Evolutionary conservation across 202 grass and related monocot genomes (phyloP), one percentile per base, ranked within the genome.

Genomic region (Bolboschoenoplectus hybrid): DNA sequence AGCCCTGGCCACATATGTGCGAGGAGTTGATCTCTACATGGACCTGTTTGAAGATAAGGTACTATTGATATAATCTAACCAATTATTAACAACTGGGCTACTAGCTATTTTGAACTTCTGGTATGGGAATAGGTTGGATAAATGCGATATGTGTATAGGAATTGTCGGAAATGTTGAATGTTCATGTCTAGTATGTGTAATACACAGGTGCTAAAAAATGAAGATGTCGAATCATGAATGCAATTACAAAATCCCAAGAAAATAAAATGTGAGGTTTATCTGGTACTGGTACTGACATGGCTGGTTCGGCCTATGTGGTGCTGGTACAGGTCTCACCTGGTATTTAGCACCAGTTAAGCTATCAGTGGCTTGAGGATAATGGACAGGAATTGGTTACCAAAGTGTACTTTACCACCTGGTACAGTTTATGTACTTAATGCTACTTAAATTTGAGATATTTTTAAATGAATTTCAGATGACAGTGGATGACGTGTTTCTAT

Each of bases 31-130:
- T 86, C 90, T 95, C 84, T 94, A 87, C 80, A 92, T 99, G 93
- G 88, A 96, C 26, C 89, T 88, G 62, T 96, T 99, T 73, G 93
- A 94, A 41, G 97, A 99, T 49, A 99, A 99, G 91, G 97, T 99
- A 72, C 14, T 6, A 38, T 45, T 67, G 26, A 53, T 86, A 60
- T 61, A 65, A 73, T 44, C 38, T 79, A 82, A 2, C 58, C 5
- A 20, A 0, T 9, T 71, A 5, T 84, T 52, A 77, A 62, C 68
- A 52, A 34, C 47, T 0, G 5, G 46, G 26, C 19, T 35, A 76
- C 49, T 47, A 55, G 73, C 20, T 53, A 55, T 4, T 53, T 32
- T 14, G 47, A 41, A 44, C 4, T 45, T 38, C 39, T 9, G 14
- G 67, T 44, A 45, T 4, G 6, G 39, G 16, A 43, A 14, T 70